Evolutionary conservation across 2,329 filamentous ascomycete genomes (phyloP).

Genomic region (Fusarium pininemorale): DNA sequence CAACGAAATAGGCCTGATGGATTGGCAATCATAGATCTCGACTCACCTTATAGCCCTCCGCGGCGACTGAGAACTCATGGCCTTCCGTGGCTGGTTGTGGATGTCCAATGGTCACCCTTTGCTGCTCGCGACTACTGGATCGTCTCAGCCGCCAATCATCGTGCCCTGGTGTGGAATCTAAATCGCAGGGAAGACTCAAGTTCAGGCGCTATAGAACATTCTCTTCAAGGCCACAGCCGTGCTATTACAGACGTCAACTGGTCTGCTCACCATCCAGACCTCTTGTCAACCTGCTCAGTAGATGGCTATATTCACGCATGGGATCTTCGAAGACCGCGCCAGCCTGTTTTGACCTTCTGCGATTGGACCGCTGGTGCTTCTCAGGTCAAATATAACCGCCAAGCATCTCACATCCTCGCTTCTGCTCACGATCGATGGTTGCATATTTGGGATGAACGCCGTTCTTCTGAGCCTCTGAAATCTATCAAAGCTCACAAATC

Average conservation of each 20-base stretch:
- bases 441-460: constrained; percentile 89
- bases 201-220: constrained; percentile 81
- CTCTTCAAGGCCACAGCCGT: constrained; percentile 81
- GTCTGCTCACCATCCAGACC: constrained; percentile 88
- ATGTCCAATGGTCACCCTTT: constrained; percentile 97
- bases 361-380: constrained; percentile 95
- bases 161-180: constrained; percentile 93
- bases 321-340: constrained; percentile 80
- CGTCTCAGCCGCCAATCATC: constrained; percentile 92
- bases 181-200: constrained; percentile 78
- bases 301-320: constrained; percentile 94
- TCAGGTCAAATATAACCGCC: constrained; percentile 93
- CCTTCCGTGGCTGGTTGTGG: constrained; percentile 92
- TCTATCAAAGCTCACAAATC: constrained; percentile 90
- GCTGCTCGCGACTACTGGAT: constrained; percentile 91
- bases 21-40: constrained; percentile 89
- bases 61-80: constrained; percentile 83
- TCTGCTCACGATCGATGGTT: constrained; percentile 90
- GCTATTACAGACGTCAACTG: constrained; percentile 98
- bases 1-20: constrained; percentile 72
- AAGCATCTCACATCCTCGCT: constrained; percentile 85
- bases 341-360: constrained; percentile 82
- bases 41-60: constrained; percentile 87
- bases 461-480: constrained; percentile 78
- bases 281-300: constrained; percentile 89